Evolutionary conservation across 257 asterid species (phyloP), one percentile per base, ranked within the genome.

Genomic region (Petrea volubilis): DNA sequence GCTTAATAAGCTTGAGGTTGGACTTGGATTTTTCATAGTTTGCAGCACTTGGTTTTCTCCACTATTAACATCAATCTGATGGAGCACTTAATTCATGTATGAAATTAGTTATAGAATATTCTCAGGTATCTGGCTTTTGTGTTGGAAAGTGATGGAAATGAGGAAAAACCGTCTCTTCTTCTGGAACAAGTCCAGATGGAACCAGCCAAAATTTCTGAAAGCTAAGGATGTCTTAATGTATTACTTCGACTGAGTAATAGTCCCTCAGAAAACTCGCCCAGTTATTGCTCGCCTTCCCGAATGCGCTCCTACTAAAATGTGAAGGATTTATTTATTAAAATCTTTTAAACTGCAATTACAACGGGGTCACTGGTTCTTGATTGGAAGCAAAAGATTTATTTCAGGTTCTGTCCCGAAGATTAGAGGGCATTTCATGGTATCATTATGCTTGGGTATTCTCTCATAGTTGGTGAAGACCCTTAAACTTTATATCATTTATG

Each of bases 61-160:
- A 33, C 14, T 44, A 38, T 12, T 12, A 31, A 31, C 38, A 38
- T 7, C 9, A 21, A 28, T 28, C 34, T 64, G 67, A 21, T 29
- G 52, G 60, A 70, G 23, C 50, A 40, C 24, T 41, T 59, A 55
- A 23, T 36, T 56, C 21, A 63, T 57, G 21, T 41, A 58, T 58
- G 43, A 21, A 58, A 23, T 50, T 58, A 25, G 73, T 51, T 33
- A 49, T 63, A 3, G 44, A 10, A 50, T 31, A 44, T 36, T 23
- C 36, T 49, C 28, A 17, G 62, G 60, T 27, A 33, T 6, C 34
- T 55, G 36, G 33, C 18, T 18, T 28, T 63, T 41, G 27, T 14
- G 74, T 51, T 62, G 34, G 24, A 56, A 57, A 24, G 58, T 50
- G 74, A 36, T 62, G 34, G 24, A 56, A 57, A 24, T 50, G 38